A percentile compares a stretch with the other conserved stretches of the same genome.
Evolutionary conservation across 2,329 filamentous ascomycete species (phyloP).

Genomic region (Penicillium freii): DNA sequence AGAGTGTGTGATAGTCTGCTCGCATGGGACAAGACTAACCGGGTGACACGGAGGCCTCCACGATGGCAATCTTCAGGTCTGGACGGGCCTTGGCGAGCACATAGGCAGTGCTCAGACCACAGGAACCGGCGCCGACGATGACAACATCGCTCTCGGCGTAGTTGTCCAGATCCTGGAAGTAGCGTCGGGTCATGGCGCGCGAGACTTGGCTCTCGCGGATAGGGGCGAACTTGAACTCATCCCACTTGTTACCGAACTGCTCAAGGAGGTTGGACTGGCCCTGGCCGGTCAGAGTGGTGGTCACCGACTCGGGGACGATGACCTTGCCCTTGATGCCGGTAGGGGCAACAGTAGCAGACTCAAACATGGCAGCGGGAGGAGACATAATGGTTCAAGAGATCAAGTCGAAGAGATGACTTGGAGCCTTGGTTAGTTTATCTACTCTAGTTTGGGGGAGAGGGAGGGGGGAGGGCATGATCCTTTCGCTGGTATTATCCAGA

Average conservation of each 20-base stretch:
- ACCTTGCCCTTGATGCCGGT: slow-evolving; percentile 45
- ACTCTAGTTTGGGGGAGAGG: slow-evolving; percentile 39
- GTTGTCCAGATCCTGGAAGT: slow-evolving; percentile 83
- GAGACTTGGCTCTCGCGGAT: slow-evolving; percentile 92
- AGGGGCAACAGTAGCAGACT: slow-evolving; percentile 41
- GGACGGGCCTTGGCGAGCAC: slow-evolving; percentile 78
- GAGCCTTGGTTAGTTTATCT: slow-evolving; percentile 37
- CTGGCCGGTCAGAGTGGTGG: slow-evolving; percentile 35
- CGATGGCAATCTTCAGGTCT: slow-evolving; percentile 86
- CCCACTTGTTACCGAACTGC: slow-evolving; percentile 74
- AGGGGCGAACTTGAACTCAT: slow-evolving; percentile 74
- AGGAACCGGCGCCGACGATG: slow-evolving; percentile 87
- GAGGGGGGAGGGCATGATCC: slow-evolving; percentile 79
- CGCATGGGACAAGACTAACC: slow-evolving; percentile 35
- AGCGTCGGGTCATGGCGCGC: slow-evolving; percentile 88
- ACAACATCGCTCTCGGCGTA: slow-evolving; percentile 93
- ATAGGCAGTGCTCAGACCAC: slow-evolving; percentile 81
- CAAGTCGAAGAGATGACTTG: slow-evolving; percentile 26
- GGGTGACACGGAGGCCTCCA: slow-evolving; percentile 83
- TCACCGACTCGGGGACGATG: slow-evolving; percentile 47
- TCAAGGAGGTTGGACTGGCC: slow-evolving; percentile 57
- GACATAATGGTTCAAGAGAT: slow-evolving; percentile 62
- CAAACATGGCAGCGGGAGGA: slow-evolving; percentile 69
- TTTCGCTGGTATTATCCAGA: slow-evolving; percentile 99
- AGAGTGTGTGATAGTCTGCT: neutral